Evolutionary conservation across 495 filamentous ascomycete species (phyloP).

Genomic region (Margaritispora aquatica): DNA sequence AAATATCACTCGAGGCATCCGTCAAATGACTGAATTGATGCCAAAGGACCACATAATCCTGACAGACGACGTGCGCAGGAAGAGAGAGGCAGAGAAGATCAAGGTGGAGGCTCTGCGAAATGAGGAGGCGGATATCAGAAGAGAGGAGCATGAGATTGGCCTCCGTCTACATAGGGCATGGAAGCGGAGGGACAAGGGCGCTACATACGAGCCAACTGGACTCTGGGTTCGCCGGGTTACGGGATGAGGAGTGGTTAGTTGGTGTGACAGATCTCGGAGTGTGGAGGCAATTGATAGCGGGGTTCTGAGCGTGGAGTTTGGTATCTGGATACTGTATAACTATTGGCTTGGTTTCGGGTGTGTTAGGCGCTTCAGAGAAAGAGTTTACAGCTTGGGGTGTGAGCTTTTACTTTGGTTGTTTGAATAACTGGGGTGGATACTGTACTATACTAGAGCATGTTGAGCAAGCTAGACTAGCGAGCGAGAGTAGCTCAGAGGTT

Average conservation of each 20-base stretch:
- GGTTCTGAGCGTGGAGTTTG: not conserved
- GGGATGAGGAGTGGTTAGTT: conserved; percentile 15
- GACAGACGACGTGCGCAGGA: conserved; percentile 35
- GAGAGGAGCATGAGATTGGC: conserved; percentile 81
- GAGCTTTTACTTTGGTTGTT: not conserved
- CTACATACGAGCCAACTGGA: conserved; percentile 57
- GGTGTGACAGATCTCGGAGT: not conserved
- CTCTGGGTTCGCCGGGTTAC: conserved; percentile 77
- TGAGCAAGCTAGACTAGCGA: not conserved
- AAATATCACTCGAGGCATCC: conserved; percentile 65
- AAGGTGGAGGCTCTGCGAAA: conserved; percentile 62
- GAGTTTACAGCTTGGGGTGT: not conserved
- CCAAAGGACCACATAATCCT: conserved; percentile 43
- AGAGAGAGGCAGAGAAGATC: conserved; percentile 62
- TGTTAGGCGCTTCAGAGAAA: not conserved
- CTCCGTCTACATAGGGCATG: conserved; percentile 75
- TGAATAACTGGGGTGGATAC: not conserved
- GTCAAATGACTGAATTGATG: conserved; percentile 64
- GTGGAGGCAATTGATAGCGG: not conserved
- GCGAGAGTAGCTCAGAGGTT: not conserved
- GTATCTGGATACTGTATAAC: not conserved
- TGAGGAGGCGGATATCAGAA: conserved; percentile 73
- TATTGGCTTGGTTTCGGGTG: not conserved
- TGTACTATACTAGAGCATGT: not conserved
- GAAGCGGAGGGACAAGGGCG: conserved; percentile 63